A percentile compares a stretch with the other conserved stretches of the same genome.
phyloP scores from a whole-genome alignment of 176 grass and related monocot genomes.

The Tillandsia fasciculata region DNA sequence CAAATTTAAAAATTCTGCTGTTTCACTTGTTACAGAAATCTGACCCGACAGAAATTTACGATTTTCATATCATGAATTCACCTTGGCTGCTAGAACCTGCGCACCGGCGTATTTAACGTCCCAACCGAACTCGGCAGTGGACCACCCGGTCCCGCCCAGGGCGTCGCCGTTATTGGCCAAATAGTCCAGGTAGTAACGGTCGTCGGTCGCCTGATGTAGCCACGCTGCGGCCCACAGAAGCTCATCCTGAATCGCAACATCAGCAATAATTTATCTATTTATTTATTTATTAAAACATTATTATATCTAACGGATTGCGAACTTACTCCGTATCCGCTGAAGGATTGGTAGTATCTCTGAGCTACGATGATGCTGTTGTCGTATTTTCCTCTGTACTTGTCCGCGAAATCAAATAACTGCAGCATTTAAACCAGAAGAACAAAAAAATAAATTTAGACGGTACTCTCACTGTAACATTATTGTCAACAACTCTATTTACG shows the following conservation, averaged over 20 bases:
- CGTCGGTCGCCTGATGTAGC: conserved; percentile 47
- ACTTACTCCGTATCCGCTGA: conserved; percentile 63
- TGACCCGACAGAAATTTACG: neutral
- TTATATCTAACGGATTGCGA: too few species aligned
- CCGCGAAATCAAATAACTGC: conserved; percentile 82
- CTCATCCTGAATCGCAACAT: conserved; percentile 41
- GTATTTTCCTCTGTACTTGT: conserved; percentile 77
- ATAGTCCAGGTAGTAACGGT: conserved; percentile 63
- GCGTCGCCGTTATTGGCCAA: conserved; percentile 56
- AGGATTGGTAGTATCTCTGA: conserved; percentile 45
- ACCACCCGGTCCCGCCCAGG: conserved; percentile 67
- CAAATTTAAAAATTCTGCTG: neutral
- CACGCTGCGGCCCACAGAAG: conserved; percentile 88
- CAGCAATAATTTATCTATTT: neutral
- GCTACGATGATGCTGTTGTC: conserved; percentile 62
- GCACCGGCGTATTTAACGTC: conserved; percentile 82
- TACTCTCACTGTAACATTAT: too few species aligned
- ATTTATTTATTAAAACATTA: too few species aligned
- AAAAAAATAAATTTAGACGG: neutral
- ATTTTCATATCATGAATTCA: neutral
- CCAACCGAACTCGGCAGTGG: conserved; percentile 63
- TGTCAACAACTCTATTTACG: too few species aligned
- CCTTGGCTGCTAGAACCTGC: conserved; percentile 61
- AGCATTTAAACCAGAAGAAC: neutral
- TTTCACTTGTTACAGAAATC: neutral